phyloP scores from a whole-genome alignment of 805 yeast species.

The Metschnikowia cerradonensis region DNA sequence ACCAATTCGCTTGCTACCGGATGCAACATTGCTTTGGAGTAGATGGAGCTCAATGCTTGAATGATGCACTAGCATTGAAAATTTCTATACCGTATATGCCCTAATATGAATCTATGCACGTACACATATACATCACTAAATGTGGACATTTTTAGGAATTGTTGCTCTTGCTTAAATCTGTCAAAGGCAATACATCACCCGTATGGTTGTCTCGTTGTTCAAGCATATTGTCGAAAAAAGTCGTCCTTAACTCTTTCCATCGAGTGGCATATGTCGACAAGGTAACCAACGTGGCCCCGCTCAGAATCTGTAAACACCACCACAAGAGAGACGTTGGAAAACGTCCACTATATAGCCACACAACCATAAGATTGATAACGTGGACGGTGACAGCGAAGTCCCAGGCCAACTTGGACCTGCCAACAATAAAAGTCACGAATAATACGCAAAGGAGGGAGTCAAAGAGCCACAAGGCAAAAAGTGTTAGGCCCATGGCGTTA shows the following conservation, averaged over 20 bases:
- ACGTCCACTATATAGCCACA: constrained; percentile 57
- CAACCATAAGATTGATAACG: constrained; percentile 67
- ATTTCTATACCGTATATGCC: background rate
- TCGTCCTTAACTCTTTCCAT: constrained; percentile 86
- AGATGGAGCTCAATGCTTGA: too few species aligned
- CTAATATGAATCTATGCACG: background rate
- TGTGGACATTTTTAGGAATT: background rate
- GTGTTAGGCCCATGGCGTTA: constrained; percentile 75
- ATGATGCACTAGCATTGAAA: too few species aligned
- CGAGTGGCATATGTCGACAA: constrained; percentile 87
- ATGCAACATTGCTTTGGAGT: constrained; percentile 7
- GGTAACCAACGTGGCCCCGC: constrained; percentile 65
- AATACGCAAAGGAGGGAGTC: constrained; percentile 80
- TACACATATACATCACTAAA: background rate
- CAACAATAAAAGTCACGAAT: constrained; percentile 82
- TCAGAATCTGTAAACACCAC: constrained; percentile 77
- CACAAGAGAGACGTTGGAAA: constrained; percentile 73
- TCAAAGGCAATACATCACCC: constrained; percentile 4
- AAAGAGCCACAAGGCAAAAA: constrained; percentile 73
- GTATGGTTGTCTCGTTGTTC: constrained; percentile 44
- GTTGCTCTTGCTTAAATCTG: constrained; percentile 4
- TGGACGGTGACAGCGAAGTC: constrained; percentile 96
- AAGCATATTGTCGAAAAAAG: constrained; percentile 81
- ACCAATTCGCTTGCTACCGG: constrained; percentile 13
- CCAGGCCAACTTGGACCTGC: constrained; percentile 91